Conservation (phyloP, 805 yeast genomes). For the Saccharomycopsis selenospora region DNA sequence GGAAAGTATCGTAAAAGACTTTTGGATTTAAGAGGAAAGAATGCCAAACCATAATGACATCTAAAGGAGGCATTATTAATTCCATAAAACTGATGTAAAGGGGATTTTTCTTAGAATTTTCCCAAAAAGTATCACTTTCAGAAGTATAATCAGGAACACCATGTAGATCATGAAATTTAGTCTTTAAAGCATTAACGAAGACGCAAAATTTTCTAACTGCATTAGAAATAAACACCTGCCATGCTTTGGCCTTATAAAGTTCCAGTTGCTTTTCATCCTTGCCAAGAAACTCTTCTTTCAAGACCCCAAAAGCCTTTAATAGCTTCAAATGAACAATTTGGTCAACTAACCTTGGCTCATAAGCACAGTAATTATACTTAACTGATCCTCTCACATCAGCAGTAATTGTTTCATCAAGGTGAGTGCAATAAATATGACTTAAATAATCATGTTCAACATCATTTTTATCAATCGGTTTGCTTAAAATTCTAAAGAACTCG, state of each 20-base stretch:
- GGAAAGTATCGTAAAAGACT: neutral
- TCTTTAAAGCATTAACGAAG: neutral
- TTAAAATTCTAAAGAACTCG: neutral
- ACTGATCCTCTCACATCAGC: neutral
- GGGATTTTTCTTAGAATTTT: neutral
- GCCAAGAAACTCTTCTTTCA: neutral
- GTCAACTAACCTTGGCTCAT: neutral
- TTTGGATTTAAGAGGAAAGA: neutral
- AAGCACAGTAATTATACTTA: neutral
- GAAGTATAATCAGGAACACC: neutral
- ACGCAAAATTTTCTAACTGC: neutral
- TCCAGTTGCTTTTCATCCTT: neutral
- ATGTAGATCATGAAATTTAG: neutral
- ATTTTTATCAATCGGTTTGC: neutral
- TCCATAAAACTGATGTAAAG: neutral
- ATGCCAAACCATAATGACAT: conserved; percentile 2
- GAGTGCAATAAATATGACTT: neutral
- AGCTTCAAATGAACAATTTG: neutral
- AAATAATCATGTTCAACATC: neutral
- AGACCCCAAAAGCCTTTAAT: neutral
- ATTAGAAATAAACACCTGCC: conserved; percentile 1
- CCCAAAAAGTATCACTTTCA: neutral
- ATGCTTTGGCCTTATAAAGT: neutral
- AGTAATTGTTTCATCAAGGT: neutral
- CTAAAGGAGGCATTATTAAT: neutral